A percentile compares a stretch with the other conserved stretches of the same genome.
Evolutionary conservation across 371 early-diverging fungal genomes (phyloP).

Genomic region (Ordospora colligata): DNA sequence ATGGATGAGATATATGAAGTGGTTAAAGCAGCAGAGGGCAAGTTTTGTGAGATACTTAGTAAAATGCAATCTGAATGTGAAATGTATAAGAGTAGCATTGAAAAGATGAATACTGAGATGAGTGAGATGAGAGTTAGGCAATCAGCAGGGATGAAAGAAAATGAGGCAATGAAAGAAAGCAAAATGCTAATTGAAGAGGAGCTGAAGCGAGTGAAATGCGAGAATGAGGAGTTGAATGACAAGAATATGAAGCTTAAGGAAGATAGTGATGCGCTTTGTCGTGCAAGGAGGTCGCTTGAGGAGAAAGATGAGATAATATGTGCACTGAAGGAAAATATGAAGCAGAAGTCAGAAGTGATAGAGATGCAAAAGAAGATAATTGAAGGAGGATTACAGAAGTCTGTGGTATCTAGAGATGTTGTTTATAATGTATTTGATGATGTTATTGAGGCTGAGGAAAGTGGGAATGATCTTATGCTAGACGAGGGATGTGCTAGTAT

Average conservation of each 20-base stretch:
- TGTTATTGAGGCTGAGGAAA: not conserved
- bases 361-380: slow-evolving; percentile 5
- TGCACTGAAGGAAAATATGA: slow-evolving; percentile 5
- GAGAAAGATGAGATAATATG: slow-evolving; percentile 13
- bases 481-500: not conserved
- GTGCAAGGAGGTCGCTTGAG: not conserved
- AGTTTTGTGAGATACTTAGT: not conserved
- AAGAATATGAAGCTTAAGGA: not conserved
- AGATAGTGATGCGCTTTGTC: not conserved
- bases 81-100: not conserved
- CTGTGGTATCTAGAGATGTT: not conserved
- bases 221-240: not conserved
- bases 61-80: not conserved
- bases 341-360: slow-evolving; percentile 3
- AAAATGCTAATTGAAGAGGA: not conserved
- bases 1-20: not conserved
- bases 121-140: not conserved
- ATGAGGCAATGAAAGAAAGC: not conserved
- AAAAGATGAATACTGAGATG: not conserved
- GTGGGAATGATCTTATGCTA: not conserved
- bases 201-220: not conserved
- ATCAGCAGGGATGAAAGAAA: not conserved
- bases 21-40: not conserved
- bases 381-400: not conserved
- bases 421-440: not conserved